Base-by-base conservation (phyloP, 2,329 filamentous ascomycete genomes). In the Myriosclerotinia scirpicola region DNA sequence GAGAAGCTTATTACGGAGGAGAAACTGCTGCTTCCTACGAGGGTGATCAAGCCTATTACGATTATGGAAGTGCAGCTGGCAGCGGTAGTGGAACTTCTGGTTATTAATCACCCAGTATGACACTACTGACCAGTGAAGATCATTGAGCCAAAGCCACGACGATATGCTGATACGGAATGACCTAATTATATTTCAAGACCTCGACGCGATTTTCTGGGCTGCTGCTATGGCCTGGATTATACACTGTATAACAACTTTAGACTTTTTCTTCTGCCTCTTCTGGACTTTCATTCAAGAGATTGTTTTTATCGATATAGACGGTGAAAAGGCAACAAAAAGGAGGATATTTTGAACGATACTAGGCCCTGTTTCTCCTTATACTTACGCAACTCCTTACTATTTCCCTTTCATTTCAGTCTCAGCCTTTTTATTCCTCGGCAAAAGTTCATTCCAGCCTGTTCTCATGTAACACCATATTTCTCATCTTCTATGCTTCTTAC, bases 51-150 rank as follows among this genome's bases (percentile, higher is more conserved):
- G 67, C 67, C 12, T 74, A 74, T 54, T 75, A 76, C 40, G 73
- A 75, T 60, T 75, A 75, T 70, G 75, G 71, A 3, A 74, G 73
- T 63, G 71, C 71, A 34, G 71, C 70, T 66, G 74, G 71, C 38
- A 74, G 73, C 64, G 71, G 73, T 48, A 67, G 71, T 38, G 73
- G 75, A 63, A 48, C 65, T 40, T 62, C 65, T 54, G 56, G 64
- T 48, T 65, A 65, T 38, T 65, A 54, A 65, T 42, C 22, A 17
- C 3, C 17, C 2, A 60, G 38, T 52, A 44, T 56, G 50, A 48
- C 36, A 60, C 30, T 22, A 60, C 11, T 22, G 46, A 42, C 9
- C 44, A 5, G 14, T 22, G 20, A 17, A 14, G 46, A 36, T 20
- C 34, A 20, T 22, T 14, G 46, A 36, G 48, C 20, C 44, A 61